phyloP scores from a whole-genome alignment of 2,329 filamentous ascomycete species.

The Simplicillium aogashimaense region DNA sequence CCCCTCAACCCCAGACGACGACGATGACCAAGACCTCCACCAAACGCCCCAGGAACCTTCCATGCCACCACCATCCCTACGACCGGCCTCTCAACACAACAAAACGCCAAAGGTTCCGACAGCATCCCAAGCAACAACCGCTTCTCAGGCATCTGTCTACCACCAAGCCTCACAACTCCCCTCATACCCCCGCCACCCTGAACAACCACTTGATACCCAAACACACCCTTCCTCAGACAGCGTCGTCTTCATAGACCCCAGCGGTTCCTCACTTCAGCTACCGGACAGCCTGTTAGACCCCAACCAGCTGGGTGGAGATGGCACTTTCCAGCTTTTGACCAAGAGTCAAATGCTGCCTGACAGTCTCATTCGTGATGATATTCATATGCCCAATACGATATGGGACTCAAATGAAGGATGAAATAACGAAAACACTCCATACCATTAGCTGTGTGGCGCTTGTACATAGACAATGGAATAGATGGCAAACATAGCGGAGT shows the following conservation, averaged over 20 bases:
- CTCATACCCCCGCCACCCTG: conserved; percentile 8
- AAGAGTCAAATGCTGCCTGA: conserved; percentile 44
- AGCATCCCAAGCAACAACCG: conserved; percentile 25
- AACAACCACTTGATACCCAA: conserved; percentile 11
- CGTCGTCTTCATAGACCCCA: background rate
- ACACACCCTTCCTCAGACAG: background rate
- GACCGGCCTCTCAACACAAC: too few relatives aligned
- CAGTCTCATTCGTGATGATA: conserved; percentile 28
- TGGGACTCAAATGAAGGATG: conserved; percentile 25
- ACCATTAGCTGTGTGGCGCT: too few relatives aligned
- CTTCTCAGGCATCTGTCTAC: conserved; percentile 18
- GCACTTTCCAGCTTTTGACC: conserved; percentile 36
- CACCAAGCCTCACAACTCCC: conserved; percentile 7
- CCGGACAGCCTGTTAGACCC: too few relatives aligned
- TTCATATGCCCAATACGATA: conserved; percentile 17
- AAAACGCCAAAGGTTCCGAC: conserved; percentile 1
- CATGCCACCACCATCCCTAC: too few relatives aligned
- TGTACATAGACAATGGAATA: too few relatives aligned
- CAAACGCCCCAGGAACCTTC: too few relatives aligned
- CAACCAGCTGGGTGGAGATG: background rate
- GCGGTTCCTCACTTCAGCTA: background rate
- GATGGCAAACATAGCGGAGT: too few relatives aligned
- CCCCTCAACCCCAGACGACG: too few relatives aligned
- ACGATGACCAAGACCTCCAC: too few relatives aligned
- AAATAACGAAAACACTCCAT: too few relatives aligned